A percentile compares a stretch with the other conserved stretches of the same genome.
These are phyloP conservation scores for Pyronema domesticum DNA, from an alignment of 495 filamentous ascomycete genomes.

Conservation along the genomic window DNA sequence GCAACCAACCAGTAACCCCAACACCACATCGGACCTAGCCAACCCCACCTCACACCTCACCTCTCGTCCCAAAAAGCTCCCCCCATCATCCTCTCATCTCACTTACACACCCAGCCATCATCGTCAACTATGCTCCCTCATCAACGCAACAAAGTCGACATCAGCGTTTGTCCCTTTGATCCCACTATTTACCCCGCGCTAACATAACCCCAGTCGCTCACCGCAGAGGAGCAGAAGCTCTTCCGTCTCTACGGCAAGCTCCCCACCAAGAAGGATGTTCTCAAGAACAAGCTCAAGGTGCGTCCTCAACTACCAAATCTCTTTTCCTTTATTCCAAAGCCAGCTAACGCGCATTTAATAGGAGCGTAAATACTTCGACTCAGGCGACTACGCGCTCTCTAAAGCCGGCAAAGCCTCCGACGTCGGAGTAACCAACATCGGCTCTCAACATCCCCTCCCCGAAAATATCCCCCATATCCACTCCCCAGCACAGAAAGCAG, in stretches of 20 bases:
- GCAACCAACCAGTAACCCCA: no score
- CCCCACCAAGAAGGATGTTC: constrained; percentile 83
- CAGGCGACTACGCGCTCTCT: constrained; percentile 90
- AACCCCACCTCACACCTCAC: no score
- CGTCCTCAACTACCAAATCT: not conserved
- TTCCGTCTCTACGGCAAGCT: constrained; percentile 95
- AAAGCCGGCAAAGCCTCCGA: constrained; percentile 95
- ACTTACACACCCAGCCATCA: not conserved
- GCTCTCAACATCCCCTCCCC: constrained; percentile 81
- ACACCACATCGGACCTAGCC: no score
- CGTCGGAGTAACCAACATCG: constrained; percentile 82
- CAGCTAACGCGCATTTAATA: constrained; percentile 24
- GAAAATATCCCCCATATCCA: constrained; percentile 85
- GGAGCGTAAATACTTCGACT: constrained; percentile 99
- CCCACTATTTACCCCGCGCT: constrained; percentile 1
- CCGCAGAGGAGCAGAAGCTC: constrained; percentile 82
- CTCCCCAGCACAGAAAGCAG: constrained; percentile 25
- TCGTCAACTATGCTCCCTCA: constrained; percentile 67
- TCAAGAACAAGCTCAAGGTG: constrained; percentile 90
- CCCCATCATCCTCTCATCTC: no score
- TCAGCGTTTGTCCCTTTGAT: constrained; percentile 47
- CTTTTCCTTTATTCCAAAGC: not conserved
- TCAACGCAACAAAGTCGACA: constrained; percentile 91
- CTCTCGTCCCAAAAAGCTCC: no score
- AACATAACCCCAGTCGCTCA: constrained; percentile 45